Conservation (phyloP, 306 rosid genomes). For the Biancaea sappan region DNA sequence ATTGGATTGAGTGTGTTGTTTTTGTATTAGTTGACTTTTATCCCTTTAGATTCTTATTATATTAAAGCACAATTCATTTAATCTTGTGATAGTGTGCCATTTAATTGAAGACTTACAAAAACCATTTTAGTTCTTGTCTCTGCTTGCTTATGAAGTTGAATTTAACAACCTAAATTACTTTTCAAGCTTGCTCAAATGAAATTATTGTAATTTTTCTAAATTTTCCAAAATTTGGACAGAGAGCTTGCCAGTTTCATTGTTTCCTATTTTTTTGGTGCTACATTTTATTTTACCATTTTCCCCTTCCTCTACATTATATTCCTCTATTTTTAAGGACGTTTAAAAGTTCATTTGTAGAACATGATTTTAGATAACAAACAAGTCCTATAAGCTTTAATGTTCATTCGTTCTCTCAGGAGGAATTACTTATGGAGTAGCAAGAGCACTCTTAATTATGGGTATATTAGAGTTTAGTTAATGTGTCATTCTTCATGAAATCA, state of each 20-base stretch:
- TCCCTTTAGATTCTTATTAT: constrained; percentile 21
- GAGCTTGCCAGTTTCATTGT: background rate
- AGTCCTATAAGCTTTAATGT: constrained; percentile 35
- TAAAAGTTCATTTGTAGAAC: background rate
- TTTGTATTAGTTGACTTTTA: background rate
- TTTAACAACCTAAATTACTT: background rate
- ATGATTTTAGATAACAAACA: constrained; percentile 8
- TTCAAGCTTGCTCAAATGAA: background rate
- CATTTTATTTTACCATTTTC: constrained; percentile 3
- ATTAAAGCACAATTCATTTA: background rate
- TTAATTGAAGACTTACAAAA: background rate
- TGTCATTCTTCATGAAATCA: constrained; percentile 6
- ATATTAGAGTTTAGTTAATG: constrained; percentile 19
- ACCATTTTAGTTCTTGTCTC: constrained; percentile 11
- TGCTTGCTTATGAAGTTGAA: constrained; percentile 14
- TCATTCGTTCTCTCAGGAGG: constrained; percentile 75
- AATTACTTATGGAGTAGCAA: constrained; percentile 77
- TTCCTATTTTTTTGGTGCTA: background rate
- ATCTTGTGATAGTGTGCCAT: background rate
- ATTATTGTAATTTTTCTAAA: background rate
- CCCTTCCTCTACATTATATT: too few relatives aligned
- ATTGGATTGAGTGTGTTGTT: constrained; percentile 5
- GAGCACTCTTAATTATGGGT: constrained; percentile 87
- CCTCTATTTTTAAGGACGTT: too few relatives aligned
- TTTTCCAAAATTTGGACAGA: constrained; percentile 18